A percentile compares a stretch with the other conserved stretches of the same genome.
Conservation (phyloP, 768 basidiomycete genomes). For the Suillus plorans region DNA sequence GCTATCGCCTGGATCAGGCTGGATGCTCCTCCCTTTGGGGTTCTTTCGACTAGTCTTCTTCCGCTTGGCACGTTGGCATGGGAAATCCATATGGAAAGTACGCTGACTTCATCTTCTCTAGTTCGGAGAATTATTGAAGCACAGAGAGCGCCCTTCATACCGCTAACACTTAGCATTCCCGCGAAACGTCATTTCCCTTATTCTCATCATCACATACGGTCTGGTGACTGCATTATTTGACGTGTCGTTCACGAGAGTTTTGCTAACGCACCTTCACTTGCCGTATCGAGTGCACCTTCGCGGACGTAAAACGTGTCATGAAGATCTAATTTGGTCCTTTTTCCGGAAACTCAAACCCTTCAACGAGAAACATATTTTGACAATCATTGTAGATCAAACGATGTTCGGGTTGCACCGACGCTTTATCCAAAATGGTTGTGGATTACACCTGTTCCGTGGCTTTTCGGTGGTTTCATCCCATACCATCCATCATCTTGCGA, state of each 20-base stretch:
- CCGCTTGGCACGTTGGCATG: background rate
- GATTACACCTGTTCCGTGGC: background rate
- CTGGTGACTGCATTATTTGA: background rate
- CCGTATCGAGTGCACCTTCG: background rate
- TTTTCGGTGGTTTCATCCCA: background rate
- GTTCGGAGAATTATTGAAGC: background rate
- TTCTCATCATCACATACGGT: background rate
- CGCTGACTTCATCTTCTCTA: background rate
- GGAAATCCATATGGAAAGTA: background rate
- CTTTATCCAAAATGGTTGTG: background rate
- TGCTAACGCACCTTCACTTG: background rate
- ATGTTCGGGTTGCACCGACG: background rate
- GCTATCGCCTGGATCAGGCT: background rate
- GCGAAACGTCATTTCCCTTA: background rate
- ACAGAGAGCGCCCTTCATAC: background rate
- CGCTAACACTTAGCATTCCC: background rate
- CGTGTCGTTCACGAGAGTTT: conserved; percentile 1
- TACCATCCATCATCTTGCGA: background rate
- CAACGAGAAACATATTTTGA: background rate
- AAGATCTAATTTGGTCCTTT: background rate
- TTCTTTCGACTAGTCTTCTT: background rate
- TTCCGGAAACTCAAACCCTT: background rate
- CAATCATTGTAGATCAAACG: background rate
- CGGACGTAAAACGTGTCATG: conserved; percentile 2
- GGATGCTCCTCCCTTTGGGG: background rate